Percentiles rank a stretch among this genome's conserved stretches.
These are phyloP conservation scores for Mucor piriformis DNA, from an alignment of 371 early-diverging fungal genomes.

Conservation along the genomic window DNA sequence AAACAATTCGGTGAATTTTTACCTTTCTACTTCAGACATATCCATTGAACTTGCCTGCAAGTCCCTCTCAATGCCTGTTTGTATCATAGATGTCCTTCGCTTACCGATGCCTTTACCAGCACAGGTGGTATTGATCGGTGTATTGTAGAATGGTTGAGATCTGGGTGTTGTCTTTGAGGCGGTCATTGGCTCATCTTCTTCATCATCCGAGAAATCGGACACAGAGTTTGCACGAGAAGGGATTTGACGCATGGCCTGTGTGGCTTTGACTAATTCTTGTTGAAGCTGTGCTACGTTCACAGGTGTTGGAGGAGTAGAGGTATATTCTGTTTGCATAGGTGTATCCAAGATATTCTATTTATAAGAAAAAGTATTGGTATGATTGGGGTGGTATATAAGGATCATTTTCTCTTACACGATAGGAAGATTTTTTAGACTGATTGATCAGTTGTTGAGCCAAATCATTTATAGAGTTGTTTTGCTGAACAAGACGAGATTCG, in stretches of 20 bases:
- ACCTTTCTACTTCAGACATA: constrained; percentile 25
- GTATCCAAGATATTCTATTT: constrained; percentile 29
- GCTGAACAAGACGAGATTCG: constrained; percentile 40
- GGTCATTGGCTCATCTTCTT: constrained; percentile 33
- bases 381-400: no score
- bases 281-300: constrained; percentile 25
- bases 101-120: constrained; percentile 44
- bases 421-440: constrained; percentile 20
- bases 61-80: constrained; percentile 23
- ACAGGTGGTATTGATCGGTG: background rate
- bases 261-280: constrained; percentile 38
- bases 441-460: constrained; percentile 20
- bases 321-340: constrained; percentile 12
- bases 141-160: background rate
- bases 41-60: constrained; percentile 24
- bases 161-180: constrained; percentile 8
- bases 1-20: no score
- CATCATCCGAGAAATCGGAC: constrained; percentile 49
- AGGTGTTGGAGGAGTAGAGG: constrained; percentile 12
- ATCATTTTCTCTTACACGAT: constrained; percentile 25
- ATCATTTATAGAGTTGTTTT: constrained; percentile 23
- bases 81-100: constrained; percentile 38
- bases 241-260: constrained; percentile 37
- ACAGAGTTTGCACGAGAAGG: constrained; percentile 43
- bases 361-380: no score